phyloP scores from a whole-genome alignment of 805 yeast genomes.

The Ogataea nakhonphanomensis region DNA sequence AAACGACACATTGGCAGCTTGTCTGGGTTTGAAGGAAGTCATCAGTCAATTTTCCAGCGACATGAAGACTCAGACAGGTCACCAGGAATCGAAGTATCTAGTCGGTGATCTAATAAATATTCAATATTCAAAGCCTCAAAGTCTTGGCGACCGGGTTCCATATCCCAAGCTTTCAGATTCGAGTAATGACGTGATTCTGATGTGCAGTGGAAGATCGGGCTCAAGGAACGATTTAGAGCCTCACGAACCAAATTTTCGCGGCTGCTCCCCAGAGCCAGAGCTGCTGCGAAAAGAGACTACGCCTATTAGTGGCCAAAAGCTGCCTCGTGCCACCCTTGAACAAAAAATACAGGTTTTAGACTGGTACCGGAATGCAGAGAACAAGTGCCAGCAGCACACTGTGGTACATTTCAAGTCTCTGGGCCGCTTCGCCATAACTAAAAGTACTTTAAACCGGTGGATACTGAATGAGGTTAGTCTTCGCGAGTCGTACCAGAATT shows the following conservation, averaged over 20 bases:
- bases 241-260: neutral
- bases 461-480: constrained; percentile 32
- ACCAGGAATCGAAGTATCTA: no score
- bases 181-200: no score
- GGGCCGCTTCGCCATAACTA: constrained; percentile 35
- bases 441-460: constrained; percentile 41
- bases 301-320: constrained; percentile 3
- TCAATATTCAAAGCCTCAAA: no score
- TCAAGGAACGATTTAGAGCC: no score
- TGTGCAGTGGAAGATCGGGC: no score
- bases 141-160: no score
- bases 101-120: no score
- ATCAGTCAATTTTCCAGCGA: no score
- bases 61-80: no score
- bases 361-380: constrained; percentile 33
- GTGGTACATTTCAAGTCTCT: constrained; percentile 32
- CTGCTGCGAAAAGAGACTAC: neutral
- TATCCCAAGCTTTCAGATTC: no score
- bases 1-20: no score
- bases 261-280: neutral
- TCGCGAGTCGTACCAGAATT: constrained; percentile 27
- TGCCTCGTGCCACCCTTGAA: constrained; percentile 36
- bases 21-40: no score
- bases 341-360: constrained; percentile 36
- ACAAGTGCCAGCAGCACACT: constrained; percentile 34